Evolutionary conservation across 73 alveolate species (phyloP), one percentile per base, ranked within the genome.

Genomic region (Paramecium biaurelia): DNA sequence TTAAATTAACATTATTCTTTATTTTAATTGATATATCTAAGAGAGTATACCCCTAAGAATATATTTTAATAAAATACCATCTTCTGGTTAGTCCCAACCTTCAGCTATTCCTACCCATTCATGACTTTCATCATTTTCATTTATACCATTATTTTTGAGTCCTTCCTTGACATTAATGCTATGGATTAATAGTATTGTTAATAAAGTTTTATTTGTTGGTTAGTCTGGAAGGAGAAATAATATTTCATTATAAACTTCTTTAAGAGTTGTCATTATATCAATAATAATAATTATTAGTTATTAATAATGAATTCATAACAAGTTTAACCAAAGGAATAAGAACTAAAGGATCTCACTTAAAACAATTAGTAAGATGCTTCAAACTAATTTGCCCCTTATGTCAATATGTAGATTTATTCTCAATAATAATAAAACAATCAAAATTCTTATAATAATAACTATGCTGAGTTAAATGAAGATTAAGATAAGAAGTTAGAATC

Each of bases 91-190:
- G 10, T 79, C 42, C 90, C 90, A 79, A 5, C 72, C 72, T 47
- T 79, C 90, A 41, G 90, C 90, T 24, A 79, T 79, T 0, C 90
- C 90, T 24, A 79, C 90, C 70, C 74, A 79, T 18, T 79, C 90
- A 21, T 47, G 26, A 24, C 14, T 63, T 23, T 79, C 42, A 43
- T 79, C 90, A 41, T 38, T 42, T 79, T 79, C 90, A 23, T 24
- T 42, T 4, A 79, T 26, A 3, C 90, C 90, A 79, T 41, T 79
- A 79, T 79, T 79, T 24, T 43, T 79, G 34, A 47, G 59, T 47
- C 59, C 59, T 47, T 47, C 59, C 20, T 76, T 76, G 9, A 41
- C 56, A 21, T 79, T 79, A 14, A 79, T 79, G 10, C 63, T 24
- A 42, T 79, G 90, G 15, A 79, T 42, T 10, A 79, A 30, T 14